Conservation (phyloP, 208 protist species). For the Trypanosoma theileri region DNA sequence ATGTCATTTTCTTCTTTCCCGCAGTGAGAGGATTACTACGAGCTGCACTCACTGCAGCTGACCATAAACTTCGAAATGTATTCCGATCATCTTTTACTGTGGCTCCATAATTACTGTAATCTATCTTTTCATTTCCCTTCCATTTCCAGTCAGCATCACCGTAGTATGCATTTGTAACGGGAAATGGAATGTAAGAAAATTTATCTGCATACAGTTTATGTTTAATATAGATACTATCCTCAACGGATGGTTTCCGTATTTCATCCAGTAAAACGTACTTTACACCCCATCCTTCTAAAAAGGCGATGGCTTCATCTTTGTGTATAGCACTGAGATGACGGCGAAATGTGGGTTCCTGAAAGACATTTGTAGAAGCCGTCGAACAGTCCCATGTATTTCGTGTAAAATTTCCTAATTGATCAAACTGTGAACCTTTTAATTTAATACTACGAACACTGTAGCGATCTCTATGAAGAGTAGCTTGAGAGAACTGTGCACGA, state of each 20-base stretch:
- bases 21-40: not conserved
- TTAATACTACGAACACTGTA: conserved; percentile 68
- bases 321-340: conserved; percentile 39
- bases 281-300: conserved; percentile 82
- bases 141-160: conserved; percentile 86
- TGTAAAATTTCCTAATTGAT: conserved; percentile 65
- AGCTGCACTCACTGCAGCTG: conserved; percentile 19
- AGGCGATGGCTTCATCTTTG: conserved; percentile 64
- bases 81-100: conserved; percentile 40
- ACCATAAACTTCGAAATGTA: conserved; percentile 37
- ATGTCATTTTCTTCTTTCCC: not conserved
- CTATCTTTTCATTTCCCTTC: conserved; percentile 78
- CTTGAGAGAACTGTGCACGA: conserved; percentile 67
- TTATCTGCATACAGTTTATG: conserved; percentile 81
- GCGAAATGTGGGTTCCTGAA: conserved; percentile 52
- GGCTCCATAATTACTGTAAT: conserved; percentile 71
- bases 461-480: conserved; percentile 34
- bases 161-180: conserved; percentile 65
- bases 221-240: conserved; percentile 75
- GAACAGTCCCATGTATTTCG: conserved; percentile 65
- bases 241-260: conserved; percentile 67
- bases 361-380: conserved; percentile 49
- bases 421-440: conserved; percentile 54
- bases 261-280: conserved; percentile 83
- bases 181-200: conserved; percentile 75